A percentile compares a stretch with the other conserved stretches of the same genome.
Conservation (phyloP, 768 basidiomycete species). For the Lyophyllum atratum region DNA sequence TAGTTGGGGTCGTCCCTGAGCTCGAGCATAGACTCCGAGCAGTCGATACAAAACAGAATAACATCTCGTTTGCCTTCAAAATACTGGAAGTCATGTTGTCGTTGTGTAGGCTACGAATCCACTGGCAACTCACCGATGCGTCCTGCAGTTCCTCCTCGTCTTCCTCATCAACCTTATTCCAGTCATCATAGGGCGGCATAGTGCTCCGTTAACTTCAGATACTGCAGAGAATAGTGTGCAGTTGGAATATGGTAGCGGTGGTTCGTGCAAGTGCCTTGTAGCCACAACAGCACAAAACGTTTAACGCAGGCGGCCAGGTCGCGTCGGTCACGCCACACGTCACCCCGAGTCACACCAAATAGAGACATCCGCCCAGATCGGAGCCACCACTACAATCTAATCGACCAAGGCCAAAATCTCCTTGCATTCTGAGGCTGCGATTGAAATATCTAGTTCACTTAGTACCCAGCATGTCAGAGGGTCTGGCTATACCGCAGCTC, state of each 20-base stretch:
- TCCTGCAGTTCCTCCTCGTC: slow-evolving; percentile 85
- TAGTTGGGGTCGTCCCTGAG: slow-evolving; percentile 65
- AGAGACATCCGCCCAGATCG: slow-evolving; percentile 2
- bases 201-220: not conserved
- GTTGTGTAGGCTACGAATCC: not conserved
- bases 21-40: slow-evolving; percentile 85
- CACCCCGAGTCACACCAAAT: slow-evolving; percentile 10
- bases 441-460: not conserved
- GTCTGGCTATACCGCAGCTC: slow-evolving; percentile 17
- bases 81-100: slow-evolving; percentile 39
- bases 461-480: slow-evolving; percentile 8
- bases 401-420: not conserved
- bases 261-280: not conserved
- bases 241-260: not conserved
- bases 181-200: slow-evolving; percentile 75
- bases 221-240: not conserved
- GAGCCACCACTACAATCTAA: not conserved
- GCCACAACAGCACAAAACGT: not conserved
- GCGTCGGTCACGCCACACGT: slow-evolving; percentile 18
- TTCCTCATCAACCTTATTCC: slow-evolving; percentile 79
- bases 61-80: slow-evolving; percentile 81
- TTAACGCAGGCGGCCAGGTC: too few species aligned
- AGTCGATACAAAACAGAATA: slow-evolving; percentile 95
- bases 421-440: too few species aligned
- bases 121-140: slow-evolving; percentile 45